phyloP scores from a whole-genome alignment of 139 green algal species.

The Eudorina sp. region DNA sequence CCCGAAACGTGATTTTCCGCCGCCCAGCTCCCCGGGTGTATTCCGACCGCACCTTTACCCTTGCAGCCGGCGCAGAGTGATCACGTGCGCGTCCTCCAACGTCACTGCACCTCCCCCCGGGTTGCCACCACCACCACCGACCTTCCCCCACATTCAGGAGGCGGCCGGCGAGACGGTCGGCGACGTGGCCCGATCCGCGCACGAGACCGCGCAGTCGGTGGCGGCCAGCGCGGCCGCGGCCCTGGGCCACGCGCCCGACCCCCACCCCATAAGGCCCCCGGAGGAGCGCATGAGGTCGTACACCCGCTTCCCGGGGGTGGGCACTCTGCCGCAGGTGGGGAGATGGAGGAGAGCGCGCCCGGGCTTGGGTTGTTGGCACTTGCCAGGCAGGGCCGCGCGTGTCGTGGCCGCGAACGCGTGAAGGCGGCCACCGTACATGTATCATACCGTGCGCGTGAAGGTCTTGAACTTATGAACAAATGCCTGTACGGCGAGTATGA shows the following conservation, averaged over 20 bases:
- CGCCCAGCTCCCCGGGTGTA: too few relatives aligned
- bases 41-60: neutral
- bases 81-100: neutral
- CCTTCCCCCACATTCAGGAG: neutral
- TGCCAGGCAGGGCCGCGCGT: too few relatives aligned
- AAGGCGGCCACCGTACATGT: too few relatives aligned
- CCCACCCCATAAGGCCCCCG: neutral
- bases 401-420: too few relatives aligned
- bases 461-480: too few relatives aligned
- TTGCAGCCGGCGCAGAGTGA: neutral
- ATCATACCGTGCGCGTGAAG: too few relatives aligned
- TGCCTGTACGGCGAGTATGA: too few relatives aligned
- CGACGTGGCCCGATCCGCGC: neutral
- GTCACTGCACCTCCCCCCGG: neutral
- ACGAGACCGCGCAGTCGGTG: neutral
- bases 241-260: constrained; percentile 15
- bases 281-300: constrained; percentile 19
- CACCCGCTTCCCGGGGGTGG: constrained; percentile 8
- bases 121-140: too few relatives aligned
- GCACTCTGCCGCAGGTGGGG: constrained; percentile 27
- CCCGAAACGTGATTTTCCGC: neutral
- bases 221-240: neutral
- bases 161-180: neutral
- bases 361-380: too few relatives aligned
- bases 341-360: too few relatives aligned